Conservation (phyloP, 805 yeast genomes). For the Myxozyma vanderwaltii region DNA sequence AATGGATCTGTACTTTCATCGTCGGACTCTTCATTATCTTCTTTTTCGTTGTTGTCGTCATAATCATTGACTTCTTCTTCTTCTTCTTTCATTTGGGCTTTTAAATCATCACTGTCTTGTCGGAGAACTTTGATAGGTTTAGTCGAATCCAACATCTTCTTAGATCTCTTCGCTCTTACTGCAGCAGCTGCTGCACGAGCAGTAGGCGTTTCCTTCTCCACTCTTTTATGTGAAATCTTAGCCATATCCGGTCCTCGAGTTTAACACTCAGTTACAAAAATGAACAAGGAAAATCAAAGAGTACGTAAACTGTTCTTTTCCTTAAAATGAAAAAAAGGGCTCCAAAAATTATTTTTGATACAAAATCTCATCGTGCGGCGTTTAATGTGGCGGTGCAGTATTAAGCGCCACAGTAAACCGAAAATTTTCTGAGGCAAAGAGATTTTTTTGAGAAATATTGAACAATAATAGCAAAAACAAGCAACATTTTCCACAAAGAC, state of each 20-base stretch:
- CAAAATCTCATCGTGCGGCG: constrained; percentile 13
- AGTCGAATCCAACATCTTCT: constrained; percentile 19
- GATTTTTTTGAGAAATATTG: neutral
- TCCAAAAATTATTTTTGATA: neutral
- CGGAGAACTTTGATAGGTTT: neutral
- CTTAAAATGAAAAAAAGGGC: neutral
- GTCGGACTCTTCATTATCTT: constrained; percentile 41
- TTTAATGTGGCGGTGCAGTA: neutral
- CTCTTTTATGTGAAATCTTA: neutral
- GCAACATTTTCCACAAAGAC: too few relatives aligned
- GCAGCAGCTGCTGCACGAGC: neutral
- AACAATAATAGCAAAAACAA: neutral
- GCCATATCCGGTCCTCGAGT: neutral
- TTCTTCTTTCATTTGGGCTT: constrained; percentile 3
- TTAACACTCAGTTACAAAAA: neutral
- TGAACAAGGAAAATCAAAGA: too few relatives aligned
- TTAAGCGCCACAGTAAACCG: constrained; percentile 4
- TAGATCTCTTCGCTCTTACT: constrained; percentile 30
- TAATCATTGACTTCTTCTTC: constrained; percentile 42
- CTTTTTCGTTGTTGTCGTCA: constrained; percentile 36
- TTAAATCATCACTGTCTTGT: constrained; percentile 27
- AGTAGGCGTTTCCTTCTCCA: neutral
- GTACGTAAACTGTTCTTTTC: too few relatives aligned
- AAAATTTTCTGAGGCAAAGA: constrained; percentile 9
- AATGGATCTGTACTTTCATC: constrained; percentile 64